Evolutionary conservation across 371 early-diverging fungal genomes (phyloP).

Genomic region (Mucor indicus): DNA sequence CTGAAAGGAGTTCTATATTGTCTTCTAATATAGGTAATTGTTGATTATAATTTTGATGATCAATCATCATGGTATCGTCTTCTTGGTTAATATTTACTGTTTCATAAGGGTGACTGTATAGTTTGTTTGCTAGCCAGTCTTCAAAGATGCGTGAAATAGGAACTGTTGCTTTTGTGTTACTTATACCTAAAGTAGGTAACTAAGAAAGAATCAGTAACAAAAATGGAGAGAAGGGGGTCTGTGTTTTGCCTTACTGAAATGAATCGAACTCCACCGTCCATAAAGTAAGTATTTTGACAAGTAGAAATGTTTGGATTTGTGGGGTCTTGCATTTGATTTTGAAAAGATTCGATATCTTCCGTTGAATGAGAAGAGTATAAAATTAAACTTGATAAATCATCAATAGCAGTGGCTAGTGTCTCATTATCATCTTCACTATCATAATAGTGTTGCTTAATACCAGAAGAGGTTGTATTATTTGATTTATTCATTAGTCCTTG

Average conservation of each 20-base stretch:
- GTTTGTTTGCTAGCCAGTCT: constrained; percentile 36
- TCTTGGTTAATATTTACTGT: constrained; percentile 5
- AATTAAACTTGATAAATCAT: constrained; percentile 19
- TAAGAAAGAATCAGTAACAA: too few species aligned
- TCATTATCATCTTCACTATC: constrained; percentile 24
- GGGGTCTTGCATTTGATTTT: constrained; percentile 24
- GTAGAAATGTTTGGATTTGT: constrained; percentile 22
- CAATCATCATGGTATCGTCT: constrained; percentile 4
- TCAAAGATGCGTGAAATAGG: constrained; percentile 36
- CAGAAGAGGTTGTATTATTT: constrained; percentile 7
- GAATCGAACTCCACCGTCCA: constrained; percentile 31
- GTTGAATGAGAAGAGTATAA: constrained; percentile 13
- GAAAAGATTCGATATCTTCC: constrained; percentile 10
- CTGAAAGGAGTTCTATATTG: constrained; percentile 29
- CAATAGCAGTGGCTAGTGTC: constrained; percentile 20
- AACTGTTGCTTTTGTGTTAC: constrained; percentile 30
- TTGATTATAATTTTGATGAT: constrained; percentile 2
- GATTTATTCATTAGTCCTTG: constrained; percentile 5
- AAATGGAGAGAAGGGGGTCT: too few species aligned
- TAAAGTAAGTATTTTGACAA: constrained; percentile 33
- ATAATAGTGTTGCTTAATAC: constrained; percentile 8
- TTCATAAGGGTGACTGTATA: constrained; percentile 21
- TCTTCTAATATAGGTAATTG: constrained; percentile 37
- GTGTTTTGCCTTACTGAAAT: constrained; percentile 38
- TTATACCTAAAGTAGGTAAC: constrained; percentile 37